A percentile compares a stretch with the other conserved stretches of the same genome.
Conservation (phyloP, 805 yeast genomes). For the Starmerella cellae region DNA sequence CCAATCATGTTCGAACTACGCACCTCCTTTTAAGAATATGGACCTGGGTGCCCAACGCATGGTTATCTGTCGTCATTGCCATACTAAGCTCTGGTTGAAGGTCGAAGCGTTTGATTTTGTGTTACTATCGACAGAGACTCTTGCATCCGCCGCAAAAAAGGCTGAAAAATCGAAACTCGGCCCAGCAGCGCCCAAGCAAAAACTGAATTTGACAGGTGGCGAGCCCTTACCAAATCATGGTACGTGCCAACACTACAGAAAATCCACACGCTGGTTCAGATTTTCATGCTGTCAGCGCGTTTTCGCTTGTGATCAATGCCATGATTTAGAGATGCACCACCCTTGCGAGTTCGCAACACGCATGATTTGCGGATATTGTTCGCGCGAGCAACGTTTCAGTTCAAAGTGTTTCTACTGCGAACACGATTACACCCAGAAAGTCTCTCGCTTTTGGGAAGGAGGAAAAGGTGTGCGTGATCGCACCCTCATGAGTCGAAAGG, state of each 20-base stretch:
- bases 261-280: constrained; percentile 33
- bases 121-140: constrained; percentile 24
- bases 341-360: constrained; percentile 29
- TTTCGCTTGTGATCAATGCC: constrained; percentile 33
- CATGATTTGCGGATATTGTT: constrained; percentile 34
- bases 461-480: constrained; percentile 34
- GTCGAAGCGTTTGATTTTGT: constrained; percentile 27
- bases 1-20: constrained; percentile 25
- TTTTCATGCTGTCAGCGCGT: constrained; percentile 33
- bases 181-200: constrained; percentile 19
- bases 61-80: constrained; percentile 29
- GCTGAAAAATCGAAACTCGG: constrained; percentile 10
- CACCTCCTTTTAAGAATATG: constrained; percentile 25
- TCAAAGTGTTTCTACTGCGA: constrained; percentile 29
- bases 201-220: constrained; percentile 28
- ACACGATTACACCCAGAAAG: constrained; percentile 27
- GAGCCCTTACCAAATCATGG: constrained; percentile 31
- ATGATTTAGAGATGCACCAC: constrained; percentile 29
- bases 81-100: constrained; percentile 25
- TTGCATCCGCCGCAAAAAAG: constrained; percentile 12
- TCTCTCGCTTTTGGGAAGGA: constrained; percentile 35
- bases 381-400: constrained; percentile 31
- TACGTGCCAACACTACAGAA: constrained; percentile 31
- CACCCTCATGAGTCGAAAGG: constrained; percentile 31
- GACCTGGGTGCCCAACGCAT: constrained; percentile 26